These are phyloP conservation scores for Coprinopsis cinerea DNA, from an alignment of 768 basidiomycete species.

Conservation along the genomic window DNA sequence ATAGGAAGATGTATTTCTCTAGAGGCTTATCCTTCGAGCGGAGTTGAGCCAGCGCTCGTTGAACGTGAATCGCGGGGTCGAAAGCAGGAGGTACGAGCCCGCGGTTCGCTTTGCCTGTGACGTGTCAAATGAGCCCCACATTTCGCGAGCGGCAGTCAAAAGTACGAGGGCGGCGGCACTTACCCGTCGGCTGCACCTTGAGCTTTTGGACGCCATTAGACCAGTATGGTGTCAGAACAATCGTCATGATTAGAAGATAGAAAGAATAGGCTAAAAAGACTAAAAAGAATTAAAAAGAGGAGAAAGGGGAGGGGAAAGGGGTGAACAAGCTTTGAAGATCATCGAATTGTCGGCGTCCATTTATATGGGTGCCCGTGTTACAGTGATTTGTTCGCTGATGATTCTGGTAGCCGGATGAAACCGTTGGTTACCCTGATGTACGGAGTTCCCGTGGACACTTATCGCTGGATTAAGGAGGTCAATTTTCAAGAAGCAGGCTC, in stretches of 20 bases:
- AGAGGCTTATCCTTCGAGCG: constrained; percentile 68
- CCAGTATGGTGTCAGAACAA: constrained; percentile 69
- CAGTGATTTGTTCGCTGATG: too few species aligned
- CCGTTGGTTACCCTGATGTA: background rate
- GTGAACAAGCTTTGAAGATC: background rate
- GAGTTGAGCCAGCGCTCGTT: constrained; percentile 63
- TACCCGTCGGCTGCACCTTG: constrained; percentile 53
- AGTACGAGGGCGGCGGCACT: too few species aligned
- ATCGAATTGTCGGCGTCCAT: constrained; percentile 1
- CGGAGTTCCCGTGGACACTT: too few species aligned
- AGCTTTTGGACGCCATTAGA: constrained; percentile 66
- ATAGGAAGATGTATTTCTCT: constrained; percentile 84
- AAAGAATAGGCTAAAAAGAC: background rate
- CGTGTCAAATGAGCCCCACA: constrained; percentile 10
- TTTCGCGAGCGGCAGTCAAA: constrained; percentile 6
- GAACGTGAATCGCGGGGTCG: constrained; percentile 43
- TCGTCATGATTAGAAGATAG: constrained; percentile 37
- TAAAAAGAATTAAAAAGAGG: background rate
- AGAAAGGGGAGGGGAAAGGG: background rate
- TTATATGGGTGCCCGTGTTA: constrained; percentile 4
- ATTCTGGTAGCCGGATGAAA: background rate
- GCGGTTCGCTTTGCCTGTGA: constrained; percentile 33
- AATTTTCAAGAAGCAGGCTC: too few species aligned
- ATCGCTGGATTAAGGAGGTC: too few species aligned
- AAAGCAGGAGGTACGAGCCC: constrained; percentile 61